Conservation (phyloP, 2,329 filamentous ascomycete genomes). For the Aspergillus sp. region DNA sequence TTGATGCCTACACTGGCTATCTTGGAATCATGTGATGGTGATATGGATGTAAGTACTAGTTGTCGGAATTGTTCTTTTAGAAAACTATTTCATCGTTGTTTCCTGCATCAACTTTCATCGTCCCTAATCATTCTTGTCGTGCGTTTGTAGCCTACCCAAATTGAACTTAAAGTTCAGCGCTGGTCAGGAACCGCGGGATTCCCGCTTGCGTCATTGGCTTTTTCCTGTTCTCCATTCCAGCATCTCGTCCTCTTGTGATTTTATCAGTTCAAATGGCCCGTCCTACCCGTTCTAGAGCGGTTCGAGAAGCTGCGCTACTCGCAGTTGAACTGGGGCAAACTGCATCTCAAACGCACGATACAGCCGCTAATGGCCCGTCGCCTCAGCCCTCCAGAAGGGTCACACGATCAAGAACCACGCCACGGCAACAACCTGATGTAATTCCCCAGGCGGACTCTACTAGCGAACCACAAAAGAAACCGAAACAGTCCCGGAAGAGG, state of each 20-base stretch:
- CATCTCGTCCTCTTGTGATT: background rate
- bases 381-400: background rate
- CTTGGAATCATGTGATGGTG: constrained; percentile 1
- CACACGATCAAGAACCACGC: background rate
- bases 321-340: constrained; percentile 12
- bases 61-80: background rate
- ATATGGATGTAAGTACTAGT: background rate
- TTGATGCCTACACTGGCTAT: background rate
- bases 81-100: background rate
- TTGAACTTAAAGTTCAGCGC: background rate
- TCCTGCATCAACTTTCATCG: background rate
- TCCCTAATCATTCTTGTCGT: background rate
- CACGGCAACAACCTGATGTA: background rate
- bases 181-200: background rate
- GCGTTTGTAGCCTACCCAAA: background rate
- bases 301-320: constrained; percentile 21
- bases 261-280: constrained; percentile 21
- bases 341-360: constrained; percentile 42
- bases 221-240: background rate
- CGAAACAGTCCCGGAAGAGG: constrained; percentile 17
- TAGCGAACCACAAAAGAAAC: constrained; percentile 32
- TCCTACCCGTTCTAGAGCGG: constrained; percentile 30
- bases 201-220: background rate
- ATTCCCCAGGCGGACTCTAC: constrained; percentile 22
- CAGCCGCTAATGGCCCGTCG: background rate